Base-by-base conservation (phyloP, 345 rosid genomes). In the Gossypium sturtianum region DNA sequence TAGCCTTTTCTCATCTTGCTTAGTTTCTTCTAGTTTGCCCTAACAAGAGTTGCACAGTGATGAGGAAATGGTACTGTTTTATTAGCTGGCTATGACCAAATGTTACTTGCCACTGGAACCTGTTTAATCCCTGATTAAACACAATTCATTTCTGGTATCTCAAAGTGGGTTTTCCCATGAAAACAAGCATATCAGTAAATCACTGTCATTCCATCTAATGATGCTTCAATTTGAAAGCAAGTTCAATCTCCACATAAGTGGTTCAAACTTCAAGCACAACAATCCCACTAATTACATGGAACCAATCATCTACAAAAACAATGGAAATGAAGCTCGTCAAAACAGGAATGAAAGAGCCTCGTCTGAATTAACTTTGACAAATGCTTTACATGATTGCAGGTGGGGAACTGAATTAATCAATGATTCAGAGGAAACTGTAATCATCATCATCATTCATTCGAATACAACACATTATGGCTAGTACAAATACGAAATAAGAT, bases 391-490 rank as follows among this genome's bases (percentile, higher is more conserved):
- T 27, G 20, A 48, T 49, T 19, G 58, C 52, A n/a, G 27, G 4
- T 19, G 51, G 47, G 47, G 52, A 12, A 45, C 63, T 54, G 19
- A 58, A 44, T 44, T 3, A 73, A 45, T 43, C 45, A 34, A 23
- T n/a, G 44, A 77, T 80, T 83, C 73, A 90, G 53, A 92, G 80
- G 58, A 75, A 58, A 62, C 82, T 82, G 85, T 96, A 96, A 76
- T 84, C 85, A 70, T 85, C 85, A 9, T 79, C 41, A 3, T 60
- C 82, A 67, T 78, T 80, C 60, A 76, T 82, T 75, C 92, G 81
- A 38, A 95, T 78, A 83, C 82, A 95, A 79, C 87, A 83, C 82
- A 93, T 77, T 54, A 95, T 89, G 75, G 99, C 90, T 9, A 89
- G 63, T 12, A 95, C 82, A 79, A 95, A 87, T 59, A 93, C 72